Percentiles rank a stretch among this genome's conserved stretches.
Evolutionary conservation across 352 stramenopile species (phyloP).

Genomic region (Hyaloperonospora brassicae): DNA sequence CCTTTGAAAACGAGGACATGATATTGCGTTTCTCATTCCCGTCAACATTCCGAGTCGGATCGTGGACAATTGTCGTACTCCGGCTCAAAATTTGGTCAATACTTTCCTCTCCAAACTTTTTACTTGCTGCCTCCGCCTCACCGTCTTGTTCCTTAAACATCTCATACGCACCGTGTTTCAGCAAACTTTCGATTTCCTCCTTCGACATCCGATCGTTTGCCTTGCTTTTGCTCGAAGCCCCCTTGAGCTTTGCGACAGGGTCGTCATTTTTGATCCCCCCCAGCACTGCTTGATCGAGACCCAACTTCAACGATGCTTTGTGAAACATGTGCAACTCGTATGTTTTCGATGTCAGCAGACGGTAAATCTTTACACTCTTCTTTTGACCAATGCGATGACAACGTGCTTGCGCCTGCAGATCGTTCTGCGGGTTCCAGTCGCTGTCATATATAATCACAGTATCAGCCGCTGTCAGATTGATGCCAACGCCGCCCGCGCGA

Average conservation of each 20-base stretch:
- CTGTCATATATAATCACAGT: slow-evolving; percentile 94
- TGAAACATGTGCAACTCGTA: slow-evolving; percentile 93
- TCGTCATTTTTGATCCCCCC: slow-evolving; percentile 77
- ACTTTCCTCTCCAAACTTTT: slow-evolving; percentile 95
- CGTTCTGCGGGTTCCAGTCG: slow-evolving; percentile 98
- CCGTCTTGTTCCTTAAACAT: slow-evolving; percentile 90
- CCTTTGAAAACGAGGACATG: slow-evolving; percentile 90
- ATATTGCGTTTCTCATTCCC: slow-evolving; percentile 57
- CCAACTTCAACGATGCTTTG: slow-evolving; percentile 87
- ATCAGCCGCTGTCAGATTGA: slow-evolving; percentile 92
- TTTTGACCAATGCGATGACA: slow-evolving; percentile 91
- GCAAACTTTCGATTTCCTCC: slow-evolving; percentile 88
- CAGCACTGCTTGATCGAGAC: slow-evolving; percentile 87
- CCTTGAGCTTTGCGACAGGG: slow-evolving; percentile 35
- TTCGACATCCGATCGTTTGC: slow-evolving; percentile 65
- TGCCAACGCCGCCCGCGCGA: slow-evolving; percentile 94
- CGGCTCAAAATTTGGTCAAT: slow-evolving; percentile 96
- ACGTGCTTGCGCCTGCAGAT: slow-evolving; percentile 87
- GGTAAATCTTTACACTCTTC: slow-evolving; percentile 91
- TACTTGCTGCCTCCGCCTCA: slow-evolving; percentile 87
- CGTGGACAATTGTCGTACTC: slow-evolving; percentile 83
- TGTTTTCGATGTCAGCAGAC: slow-evolving; percentile 86
- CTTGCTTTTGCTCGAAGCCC: slow-evolving; percentile 24
- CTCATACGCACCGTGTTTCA: slow-evolving; percentile 91
- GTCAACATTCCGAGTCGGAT: slow-evolving; percentile 48